Conservation (phyloP, 768 basidiomycete genomes). For the Pleurotus salmoneostramineus region DNA sequence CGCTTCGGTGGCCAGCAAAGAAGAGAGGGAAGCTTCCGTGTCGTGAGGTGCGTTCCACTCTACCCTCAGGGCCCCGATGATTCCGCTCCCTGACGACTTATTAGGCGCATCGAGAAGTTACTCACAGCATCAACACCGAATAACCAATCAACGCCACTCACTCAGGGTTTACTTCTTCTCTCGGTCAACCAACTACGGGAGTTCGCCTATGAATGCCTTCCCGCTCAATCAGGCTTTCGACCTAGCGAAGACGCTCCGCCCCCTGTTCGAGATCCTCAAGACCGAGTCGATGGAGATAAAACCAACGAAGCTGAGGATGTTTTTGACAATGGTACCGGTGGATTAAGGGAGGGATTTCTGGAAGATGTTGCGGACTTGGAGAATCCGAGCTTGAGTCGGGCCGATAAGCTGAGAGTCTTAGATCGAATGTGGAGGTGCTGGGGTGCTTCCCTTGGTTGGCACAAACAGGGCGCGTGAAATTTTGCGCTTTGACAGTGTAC, state of each 20-base stretch:
- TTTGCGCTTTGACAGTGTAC: no score
- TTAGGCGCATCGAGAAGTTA: constrained; percentile 65
- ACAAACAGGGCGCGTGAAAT: neutral
- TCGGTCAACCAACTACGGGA: constrained; percentile 63
- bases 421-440: constrained; percentile 90
- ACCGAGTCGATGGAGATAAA: neutral
- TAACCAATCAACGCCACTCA: constrained; percentile 38
- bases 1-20: constrained; percentile 55
- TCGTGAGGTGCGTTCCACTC: constrained; percentile 51
- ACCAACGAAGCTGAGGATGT: neutral
- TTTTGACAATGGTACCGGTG: constrained; percentile 28
- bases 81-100: neutral
- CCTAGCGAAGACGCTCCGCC: neutral
- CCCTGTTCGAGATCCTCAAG: neutral
- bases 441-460: constrained; percentile 68
- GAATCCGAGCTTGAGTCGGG: constrained; percentile 60
- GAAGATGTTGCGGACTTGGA: constrained; percentile 84
- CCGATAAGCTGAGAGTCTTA: constrained; percentile 74
- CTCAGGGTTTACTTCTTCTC: constrained; percentile 71
- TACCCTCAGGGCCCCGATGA: neutral
- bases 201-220: constrained; percentile 58
- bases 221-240: constrained; percentile 25
- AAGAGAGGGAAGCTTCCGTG: constrained; percentile 60
- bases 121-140: constrained; percentile 35
- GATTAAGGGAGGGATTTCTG: constrained; percentile 74